Conservation (phyloP, 2,329 filamentous ascomycete species). For the Alternaria angustiovoidea region DNA sequence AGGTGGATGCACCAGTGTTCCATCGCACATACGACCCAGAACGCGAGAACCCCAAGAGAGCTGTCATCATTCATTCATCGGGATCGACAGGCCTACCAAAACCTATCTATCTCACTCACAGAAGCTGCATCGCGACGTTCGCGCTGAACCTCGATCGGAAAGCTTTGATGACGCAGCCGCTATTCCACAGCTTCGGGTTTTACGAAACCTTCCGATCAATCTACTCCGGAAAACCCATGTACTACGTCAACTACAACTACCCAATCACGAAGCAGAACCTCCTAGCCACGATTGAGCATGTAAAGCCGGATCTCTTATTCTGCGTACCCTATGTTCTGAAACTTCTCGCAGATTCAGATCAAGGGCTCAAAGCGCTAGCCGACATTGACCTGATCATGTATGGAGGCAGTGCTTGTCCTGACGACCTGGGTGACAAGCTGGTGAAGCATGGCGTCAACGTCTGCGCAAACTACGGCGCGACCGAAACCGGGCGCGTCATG, state of each 20-base stretch:
- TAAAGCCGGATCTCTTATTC: constrained; percentile 63
- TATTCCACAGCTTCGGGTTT: constrained; percentile 38
- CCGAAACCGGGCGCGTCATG: constrained; percentile 70
- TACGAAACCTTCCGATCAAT: constrained; percentile 36
- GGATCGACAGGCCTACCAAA: constrained; percentile 71
- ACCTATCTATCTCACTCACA: constrained; percentile 68
- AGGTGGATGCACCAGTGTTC: constrained; percentile 25
- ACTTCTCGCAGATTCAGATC: constrained; percentile 65
- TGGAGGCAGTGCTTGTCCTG: constrained; percentile 66
- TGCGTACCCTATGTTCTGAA: constrained; percentile 72
- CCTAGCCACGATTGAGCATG: constrained; percentile 19
- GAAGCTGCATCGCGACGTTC: constrained; percentile 32
- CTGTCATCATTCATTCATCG: constrained; percentile 56
- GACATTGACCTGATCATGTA: constrained; percentile 63
- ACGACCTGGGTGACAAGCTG: constrained; percentile 65
- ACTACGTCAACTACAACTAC: constrained; percentile 30
- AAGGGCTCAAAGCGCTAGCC: constrained; percentile 60
- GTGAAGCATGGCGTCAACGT: constrained; percentile 64
- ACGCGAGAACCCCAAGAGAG: constrained; percentile 49
- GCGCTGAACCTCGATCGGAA: constrained; percentile 27
- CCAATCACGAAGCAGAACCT: constrained; percentile 30
- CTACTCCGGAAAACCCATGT: constrained; percentile 35
- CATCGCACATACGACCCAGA: constrained; percentile 29
- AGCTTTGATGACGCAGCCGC: constrained; percentile 33
- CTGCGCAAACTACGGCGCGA: constrained; percentile 64